These are phyloP conservation scores for Huntiella bhutanensis DNA, from an alignment of 2,329 filamentous ascomycete genomes.

Conservation along the genomic window DNA sequence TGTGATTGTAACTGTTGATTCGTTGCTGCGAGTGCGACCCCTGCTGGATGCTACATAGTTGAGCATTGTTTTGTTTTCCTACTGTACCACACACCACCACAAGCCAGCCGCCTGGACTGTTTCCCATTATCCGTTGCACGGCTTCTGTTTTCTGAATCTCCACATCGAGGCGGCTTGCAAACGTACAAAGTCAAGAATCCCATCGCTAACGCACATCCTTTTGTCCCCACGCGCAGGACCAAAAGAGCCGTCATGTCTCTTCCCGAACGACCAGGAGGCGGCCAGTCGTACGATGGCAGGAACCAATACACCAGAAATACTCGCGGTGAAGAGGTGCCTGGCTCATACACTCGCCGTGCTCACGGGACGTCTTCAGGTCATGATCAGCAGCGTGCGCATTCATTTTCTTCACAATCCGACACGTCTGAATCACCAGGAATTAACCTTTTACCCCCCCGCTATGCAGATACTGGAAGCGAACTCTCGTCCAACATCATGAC, in stretches of 20 bases:
- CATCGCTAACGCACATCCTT: not conserved
- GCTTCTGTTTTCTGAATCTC: too few species aligned
- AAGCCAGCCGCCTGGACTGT: too few species aligned
- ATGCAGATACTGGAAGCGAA: conserved; percentile 15
- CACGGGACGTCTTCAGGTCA: conserved; percentile 22
- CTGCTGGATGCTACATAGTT: too few species aligned
- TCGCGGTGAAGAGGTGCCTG: conserved; percentile 44
- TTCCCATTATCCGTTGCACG: too few species aligned
- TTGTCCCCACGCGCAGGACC: conserved; percentile 2
- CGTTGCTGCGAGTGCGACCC: too few species aligned
- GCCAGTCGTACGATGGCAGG: conserved; percentile 40
- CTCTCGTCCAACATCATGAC: conserved; percentile 14
- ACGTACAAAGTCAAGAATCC: too few species aligned
- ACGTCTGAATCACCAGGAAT: conserved; percentile 35
- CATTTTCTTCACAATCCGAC: conserved; percentile 38
- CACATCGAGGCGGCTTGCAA: too few species aligned
- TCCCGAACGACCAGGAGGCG: conserved; percentile 44
- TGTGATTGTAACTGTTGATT: too few species aligned
- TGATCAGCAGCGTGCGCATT: conserved; percentile 36
- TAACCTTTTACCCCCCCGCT: conserved; percentile 32
- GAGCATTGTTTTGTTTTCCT: too few species aligned
- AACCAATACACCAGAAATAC: conserved; percentile 49
- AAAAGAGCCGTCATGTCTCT: conserved; percentile 33
- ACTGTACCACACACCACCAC: too few species aligned
- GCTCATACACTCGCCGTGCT: conserved; percentile 48